These are phyloP conservation scores for Penicillium salamii DNA, from an alignment of 495 filamentous ascomycete genomes.

Conservation along the genomic window DNA sequence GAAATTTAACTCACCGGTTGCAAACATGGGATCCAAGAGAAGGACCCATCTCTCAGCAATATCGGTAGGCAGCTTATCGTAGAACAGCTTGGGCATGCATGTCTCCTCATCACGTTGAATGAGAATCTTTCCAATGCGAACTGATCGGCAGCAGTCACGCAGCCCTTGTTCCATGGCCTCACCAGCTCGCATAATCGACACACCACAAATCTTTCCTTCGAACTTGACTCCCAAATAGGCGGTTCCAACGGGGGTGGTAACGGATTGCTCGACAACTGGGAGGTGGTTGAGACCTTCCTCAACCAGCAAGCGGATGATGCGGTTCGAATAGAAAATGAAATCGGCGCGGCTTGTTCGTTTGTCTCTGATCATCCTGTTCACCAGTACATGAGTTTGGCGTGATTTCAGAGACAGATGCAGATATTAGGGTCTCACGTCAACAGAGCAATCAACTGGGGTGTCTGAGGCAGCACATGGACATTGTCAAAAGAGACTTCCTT, in stretches of 20 bases:
- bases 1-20: conserved; percentile 67
- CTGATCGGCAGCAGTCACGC: conserved; percentile 92
- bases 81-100: conserved; percentile 84
- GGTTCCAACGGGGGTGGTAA: conserved; percentile 87
- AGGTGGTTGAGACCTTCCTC: conserved; percentile 98
- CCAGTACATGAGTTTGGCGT: conserved; percentile 16
- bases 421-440: conserved; percentile 71
- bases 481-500: conserved; percentile 78
- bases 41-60: conserved; percentile 91
- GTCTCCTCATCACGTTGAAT: conserved; percentile 98
- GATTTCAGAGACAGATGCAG: not conserved
- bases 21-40: conserved; percentile 97
- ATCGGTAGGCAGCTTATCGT: conserved; percentile 93
- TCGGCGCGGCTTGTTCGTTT: conserved; percentile 84
- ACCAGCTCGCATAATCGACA: conserved; percentile 96
- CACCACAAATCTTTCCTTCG: conserved; percentile 96
- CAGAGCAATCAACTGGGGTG: conserved; percentile 92
- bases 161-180: conserved; percentile 98
- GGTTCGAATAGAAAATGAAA: conserved; percentile 99
- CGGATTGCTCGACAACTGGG: conserved; percentile 79
- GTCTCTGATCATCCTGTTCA: conserved; percentile 85
- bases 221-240: conserved; percentile 91
- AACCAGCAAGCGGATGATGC: conserved; percentile 96
- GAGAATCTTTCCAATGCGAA: conserved; percentile 95
- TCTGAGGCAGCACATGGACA: conserved; percentile 87